Percentiles rank a stretch among this genome's conserved stretches.
phyloP scores from a whole-genome alignment of 257 asterid genomes.

The Solanum bukasovii region DNA sequence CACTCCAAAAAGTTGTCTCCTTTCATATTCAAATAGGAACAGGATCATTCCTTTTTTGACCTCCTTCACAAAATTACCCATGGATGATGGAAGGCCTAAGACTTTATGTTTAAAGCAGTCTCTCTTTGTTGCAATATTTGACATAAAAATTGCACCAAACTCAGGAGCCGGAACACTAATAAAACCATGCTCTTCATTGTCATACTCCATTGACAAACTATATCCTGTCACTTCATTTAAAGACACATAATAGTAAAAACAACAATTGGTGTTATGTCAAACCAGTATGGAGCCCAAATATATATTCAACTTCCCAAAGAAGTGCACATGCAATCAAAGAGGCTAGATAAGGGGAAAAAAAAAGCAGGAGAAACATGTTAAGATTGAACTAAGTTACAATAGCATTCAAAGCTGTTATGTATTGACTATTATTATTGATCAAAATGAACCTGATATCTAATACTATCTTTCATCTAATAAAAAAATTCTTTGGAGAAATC shows the following conservation, averaged over 20 bases:
- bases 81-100: conserved; percentile 52
- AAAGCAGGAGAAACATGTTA: neutral
- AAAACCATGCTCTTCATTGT: conserved; percentile 24
- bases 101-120: conserved; percentile 43
- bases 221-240: conserved; percentile 2
- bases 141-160: conserved; percentile 84
- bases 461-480: neutral
- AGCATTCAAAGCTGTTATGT: neutral
- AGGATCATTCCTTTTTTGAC: conserved; percentile 71
- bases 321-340: neutral
- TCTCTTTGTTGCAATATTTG: conserved; percentile 37
- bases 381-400: neutral
- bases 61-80: conserved; percentile 41
- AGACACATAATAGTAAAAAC: neutral
- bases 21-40: conserved; percentile 65
- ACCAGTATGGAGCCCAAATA: neutral
- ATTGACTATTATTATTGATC: neutral
- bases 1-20: conserved; percentile 68
- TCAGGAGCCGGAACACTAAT: conserved; percentile 45
- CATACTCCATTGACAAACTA: conserved; percentile 34
- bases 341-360: neutral
- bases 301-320: neutral
- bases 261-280: neutral
- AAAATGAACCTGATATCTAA: neutral
- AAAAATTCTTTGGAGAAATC: neutral